Evolutionary conservation across 352 stramenopile species (phyloP), one percentile per base, ranked within the genome.

Genomic region (Elongisporangium undulatum): DNA sequence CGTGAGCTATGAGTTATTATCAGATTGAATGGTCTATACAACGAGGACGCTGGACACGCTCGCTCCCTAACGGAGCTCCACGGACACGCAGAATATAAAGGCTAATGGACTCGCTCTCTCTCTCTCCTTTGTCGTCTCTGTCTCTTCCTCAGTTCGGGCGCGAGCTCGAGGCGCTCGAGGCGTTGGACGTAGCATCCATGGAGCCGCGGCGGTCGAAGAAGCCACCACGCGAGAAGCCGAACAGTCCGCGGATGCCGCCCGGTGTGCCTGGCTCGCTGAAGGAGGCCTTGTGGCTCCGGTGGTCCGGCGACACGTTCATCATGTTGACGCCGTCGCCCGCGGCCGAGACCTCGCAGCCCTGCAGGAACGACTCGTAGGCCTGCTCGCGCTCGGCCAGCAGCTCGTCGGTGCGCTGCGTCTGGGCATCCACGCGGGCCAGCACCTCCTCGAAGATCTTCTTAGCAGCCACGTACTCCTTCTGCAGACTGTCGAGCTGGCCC

Each of bases 361-460:
- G 64, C n/a, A 94, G 62, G 54, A 94, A 94, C 21, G 49, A 58
- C 48, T 95, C 86, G 61, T 95, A 95, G 1, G 87, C 86, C 21
- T 71, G 61, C 29, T 92, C 82, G 0, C 87, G 82, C 51, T 82
- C 66, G 12, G 71, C 58, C 56, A 95, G 64, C 51, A 95, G 64
- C 41, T 90, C 83, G 34, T 94, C 84, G 16, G 87, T 94, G 62
- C 77, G 81, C 45, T 73, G 81, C 62, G 92, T 78, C 55, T 77
- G 81, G 17, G 72, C 82, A 24, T 94, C 78, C 12, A 92, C 85
- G 20, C 81, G 78, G 2, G 59, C 69, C 5, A 83, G 63, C 20
- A 89, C 87, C 10, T 89, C 82, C 61, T 94, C 87, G 20, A 90
- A 95, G 1, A 77, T 77, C 66, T 92, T 90, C 53, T 88, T 89